phyloP scores from a whole-genome alignment of 352 stramenopile genomes.

The Globisporangium sylvaticum region DNA sequence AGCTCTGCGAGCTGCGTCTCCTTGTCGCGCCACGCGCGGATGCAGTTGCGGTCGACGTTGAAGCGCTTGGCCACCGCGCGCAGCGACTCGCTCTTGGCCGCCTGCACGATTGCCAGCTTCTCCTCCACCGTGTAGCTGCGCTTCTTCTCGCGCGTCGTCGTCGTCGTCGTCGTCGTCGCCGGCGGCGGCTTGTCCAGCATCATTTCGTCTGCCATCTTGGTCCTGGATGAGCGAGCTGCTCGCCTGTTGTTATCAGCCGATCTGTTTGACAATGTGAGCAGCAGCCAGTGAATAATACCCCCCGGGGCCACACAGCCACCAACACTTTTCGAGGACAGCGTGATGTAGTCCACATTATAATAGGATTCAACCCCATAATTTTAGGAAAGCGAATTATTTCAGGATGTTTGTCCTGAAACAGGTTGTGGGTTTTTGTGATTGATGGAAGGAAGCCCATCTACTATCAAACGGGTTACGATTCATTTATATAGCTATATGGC shows the following conservation, averaged over 20 bases:
- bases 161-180: background rate
- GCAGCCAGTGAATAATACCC: background rate
- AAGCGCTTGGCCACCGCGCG: slow-evolving; percentile 53
- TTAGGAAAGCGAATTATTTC: too few relatives aligned
- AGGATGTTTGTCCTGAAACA: background rate
- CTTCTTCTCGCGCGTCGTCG: slow-evolving; percentile 38
- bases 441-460: too few relatives aligned
- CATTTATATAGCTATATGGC: background rate
- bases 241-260: background rate
- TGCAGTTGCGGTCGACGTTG: slow-evolving; percentile 72
- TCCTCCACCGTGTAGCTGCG: slow-evolving; percentile 74
- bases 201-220: background rate
- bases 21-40: slow-evolving; percentile 63
- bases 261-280: background rate
- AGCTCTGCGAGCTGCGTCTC: slow-evolving; percentile 52
- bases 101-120: slow-evolving; percentile 62
- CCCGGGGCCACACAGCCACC: background rate
- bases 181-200: background rate
- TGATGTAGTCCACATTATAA: background rate
- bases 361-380: too few relatives aligned
- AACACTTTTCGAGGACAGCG: background rate
- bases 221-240: background rate
- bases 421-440: too few relatives aligned
- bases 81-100: slow-evolving; percentile 48
- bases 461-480: background rate